phyloP scores from a whole-genome alignment of 1,284 basidiomycete species.

The Taiwanofungus camphoratus region DNA sequence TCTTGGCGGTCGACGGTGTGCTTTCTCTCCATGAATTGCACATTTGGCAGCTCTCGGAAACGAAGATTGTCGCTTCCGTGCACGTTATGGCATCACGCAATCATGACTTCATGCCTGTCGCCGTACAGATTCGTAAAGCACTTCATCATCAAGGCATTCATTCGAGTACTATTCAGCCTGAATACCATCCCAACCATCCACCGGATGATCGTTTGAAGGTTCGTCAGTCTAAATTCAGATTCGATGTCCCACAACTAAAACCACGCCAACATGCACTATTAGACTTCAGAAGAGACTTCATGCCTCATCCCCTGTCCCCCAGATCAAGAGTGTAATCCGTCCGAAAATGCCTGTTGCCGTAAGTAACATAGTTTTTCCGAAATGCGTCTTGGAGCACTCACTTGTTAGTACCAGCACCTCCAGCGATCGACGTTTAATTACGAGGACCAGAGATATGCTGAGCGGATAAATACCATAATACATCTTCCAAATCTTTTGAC shows the following conservation, averaged over 20 bases:
- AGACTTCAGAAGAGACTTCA: constrained; percentile 27
- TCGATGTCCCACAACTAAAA: constrained; percentile 32
- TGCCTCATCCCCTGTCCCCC: constrained; percentile 46
- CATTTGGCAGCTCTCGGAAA: constrained; percentile 91
- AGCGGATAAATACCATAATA: neutral
- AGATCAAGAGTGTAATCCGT: constrained; percentile 61
- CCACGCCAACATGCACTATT: constrained; percentile 2
- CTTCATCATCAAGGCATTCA: constrained; percentile 94
- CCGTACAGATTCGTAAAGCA: constrained; percentile 75
- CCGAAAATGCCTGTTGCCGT: constrained; percentile 78
- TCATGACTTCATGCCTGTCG: constrained; percentile 89
- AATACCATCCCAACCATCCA: constrained; percentile 47
- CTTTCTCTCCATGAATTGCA: constrained; percentile 93
- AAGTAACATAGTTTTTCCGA: constrained; percentile 30
- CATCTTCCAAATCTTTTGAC: neutral
- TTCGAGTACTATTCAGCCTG: constrained; percentile 86
- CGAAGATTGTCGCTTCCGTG: constrained; percentile 91
- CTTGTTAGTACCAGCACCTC: constrained; percentile 37
- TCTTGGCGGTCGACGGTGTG: constrained; percentile 82
- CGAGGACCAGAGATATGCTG: neutral
- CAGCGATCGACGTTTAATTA: constrained; percentile 32
- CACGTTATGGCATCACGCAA: constrained; percentile 84
- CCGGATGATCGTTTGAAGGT: constrained; percentile 45
- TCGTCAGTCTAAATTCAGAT: constrained; percentile 29
- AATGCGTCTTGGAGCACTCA: constrained; percentile 7